phyloP scores from a whole-genome alignment of 139 green algal genomes.

The Limnomonas spitsbergensis region DNA sequence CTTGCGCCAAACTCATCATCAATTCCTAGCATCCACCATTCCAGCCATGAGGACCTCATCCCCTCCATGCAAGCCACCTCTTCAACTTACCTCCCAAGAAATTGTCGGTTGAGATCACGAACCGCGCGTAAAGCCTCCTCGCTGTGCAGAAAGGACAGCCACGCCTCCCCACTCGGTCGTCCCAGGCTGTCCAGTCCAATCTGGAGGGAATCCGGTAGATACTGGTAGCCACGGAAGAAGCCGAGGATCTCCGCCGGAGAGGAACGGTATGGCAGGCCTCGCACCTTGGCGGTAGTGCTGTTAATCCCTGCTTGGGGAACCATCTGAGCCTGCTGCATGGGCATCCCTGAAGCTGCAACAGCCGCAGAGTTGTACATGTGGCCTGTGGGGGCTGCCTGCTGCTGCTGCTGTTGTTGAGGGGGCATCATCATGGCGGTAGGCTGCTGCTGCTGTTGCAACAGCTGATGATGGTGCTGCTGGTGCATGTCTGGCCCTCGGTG shows the following conservation, averaged over 20 bases:
- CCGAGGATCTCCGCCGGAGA: conserved; percentile 36
- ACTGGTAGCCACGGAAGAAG: conserved; percentile 62
- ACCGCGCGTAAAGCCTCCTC: conserved; percentile 48
- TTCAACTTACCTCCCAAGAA: conserved; percentile 39
- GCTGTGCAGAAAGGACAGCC: conserved; percentile 20
- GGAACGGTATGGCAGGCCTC: conserved; percentile 60
- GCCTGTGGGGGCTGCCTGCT: neutral
- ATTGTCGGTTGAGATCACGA: conserved; percentile 60
- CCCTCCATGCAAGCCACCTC: too few species aligned
- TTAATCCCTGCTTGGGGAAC: conserved; percentile 3
- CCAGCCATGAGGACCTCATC: too few species aligned
- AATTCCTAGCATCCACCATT: too few species aligned
- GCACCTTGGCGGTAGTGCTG: conserved; percentile 38
- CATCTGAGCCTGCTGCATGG: too few species aligned
- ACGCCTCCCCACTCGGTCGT: conserved; percentile 56
- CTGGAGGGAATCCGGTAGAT: conserved; percentile 56
- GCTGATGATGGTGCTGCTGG: conserved; percentile 9
- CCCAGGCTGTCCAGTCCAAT: conserved; percentile 56
- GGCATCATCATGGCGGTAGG: neutral
- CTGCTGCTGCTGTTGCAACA: conserved; percentile 19
- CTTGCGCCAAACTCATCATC: too few species aligned
- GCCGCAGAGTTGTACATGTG: too few species aligned
- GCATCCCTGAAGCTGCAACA: too few species aligned
- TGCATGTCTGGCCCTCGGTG: neutral
- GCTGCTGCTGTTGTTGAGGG: neutral